These are phyloP conservation scores for Marsdenia floribunda DNA, from an alignment of 257 asterid species.

Conservation along the genomic window DNA sequence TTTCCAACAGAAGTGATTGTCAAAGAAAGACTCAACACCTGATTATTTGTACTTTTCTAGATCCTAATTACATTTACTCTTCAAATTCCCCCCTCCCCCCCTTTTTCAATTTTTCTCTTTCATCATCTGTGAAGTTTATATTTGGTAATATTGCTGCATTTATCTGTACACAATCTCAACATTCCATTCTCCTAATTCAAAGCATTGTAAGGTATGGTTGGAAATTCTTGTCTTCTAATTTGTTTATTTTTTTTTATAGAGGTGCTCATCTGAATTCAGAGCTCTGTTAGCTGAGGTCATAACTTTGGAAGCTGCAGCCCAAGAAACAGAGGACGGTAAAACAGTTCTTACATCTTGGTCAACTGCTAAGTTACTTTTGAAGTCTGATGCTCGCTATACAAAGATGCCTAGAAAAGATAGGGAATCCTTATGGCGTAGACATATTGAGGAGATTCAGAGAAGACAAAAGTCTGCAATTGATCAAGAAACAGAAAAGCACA, in stretches of 20 bases:
- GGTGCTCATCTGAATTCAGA: slow-evolving; percentile 58
- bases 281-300: slow-evolving; percentile 55
- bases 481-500: slow-evolving; percentile 43
- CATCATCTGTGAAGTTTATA: neutral
- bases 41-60: neutral
- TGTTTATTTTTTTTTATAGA: slow-evolving; percentile 29
- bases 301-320: slow-evolving; percentile 59
- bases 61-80: neutral
- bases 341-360: slow-evolving; percentile 80
- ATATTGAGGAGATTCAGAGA: slow-evolving; percentile 67
- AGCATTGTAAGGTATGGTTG: neutral
- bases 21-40: neutral
- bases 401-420: slow-evolving; percentile 85
- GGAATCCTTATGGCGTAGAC: slow-evolving; percentile 81
- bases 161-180: neutral
- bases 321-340: slow-evolving; percentile 71
- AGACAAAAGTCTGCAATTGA: slow-evolving; percentile 44
- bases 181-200: neutral
- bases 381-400: slow-evolving; percentile 65
- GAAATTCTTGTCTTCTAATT: neutral
- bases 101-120: no score
- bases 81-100: no score
- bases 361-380: slow-evolving; percentile 68
- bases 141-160: neutral
- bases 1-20: neutral